Evolutionary conservation across 2,329 filamentous ascomycete species (phyloP).

Genomic region (Fusarium nematophilum): DNA sequence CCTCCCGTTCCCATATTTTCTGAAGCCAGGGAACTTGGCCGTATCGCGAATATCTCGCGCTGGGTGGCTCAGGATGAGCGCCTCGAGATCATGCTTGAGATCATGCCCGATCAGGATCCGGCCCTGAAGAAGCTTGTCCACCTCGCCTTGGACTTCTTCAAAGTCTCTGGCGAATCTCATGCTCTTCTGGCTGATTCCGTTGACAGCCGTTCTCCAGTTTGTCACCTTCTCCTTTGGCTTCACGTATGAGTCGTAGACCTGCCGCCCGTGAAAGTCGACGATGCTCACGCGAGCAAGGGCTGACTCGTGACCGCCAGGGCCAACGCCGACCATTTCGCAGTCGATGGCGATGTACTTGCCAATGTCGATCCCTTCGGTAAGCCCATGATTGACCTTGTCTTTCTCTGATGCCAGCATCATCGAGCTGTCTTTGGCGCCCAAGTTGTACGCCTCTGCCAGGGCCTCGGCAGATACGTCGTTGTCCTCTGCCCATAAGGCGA

Average conservation of each 20-base stretch:
- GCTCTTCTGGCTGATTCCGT: conserved; percentile 80
- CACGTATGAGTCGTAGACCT: conserved; percentile 95
- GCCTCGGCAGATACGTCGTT: conserved; percentile 70
- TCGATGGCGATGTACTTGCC: conserved; percentile 95
- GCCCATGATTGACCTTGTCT: conserved; percentile 72
- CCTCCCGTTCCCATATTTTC: conserved; percentile 73
- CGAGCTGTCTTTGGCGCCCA: conserved; percentile 62
- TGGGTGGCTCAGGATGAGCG: conserved; percentile 82
- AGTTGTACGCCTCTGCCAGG: conserved; percentile 70
- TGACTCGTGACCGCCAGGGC: conserved; percentile 75
- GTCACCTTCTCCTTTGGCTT: conserved; percentile 81
- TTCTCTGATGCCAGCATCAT: conserved; percentile 58
- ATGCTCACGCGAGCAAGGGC: conserved; percentile 87
- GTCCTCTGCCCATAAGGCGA: conserved; percentile 70
- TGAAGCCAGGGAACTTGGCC: conserved; percentile 79
- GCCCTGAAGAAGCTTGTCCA: conserved; percentile 75
- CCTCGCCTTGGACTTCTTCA: conserved; percentile 78
- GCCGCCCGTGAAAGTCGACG: conserved; percentile 92
- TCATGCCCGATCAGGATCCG: conserved; percentile 87
- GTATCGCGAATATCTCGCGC: conserved; percentile 86
- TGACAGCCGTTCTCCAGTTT: conserved; percentile 90
- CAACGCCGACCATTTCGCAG: conserved; percentile 98
- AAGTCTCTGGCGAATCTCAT: conserved; percentile 78
- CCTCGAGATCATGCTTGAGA: conserved; percentile 81
- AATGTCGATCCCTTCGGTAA: conserved; percentile 71